Evolutionary conservation across 345 rosid genomes (phyloP), one percentile per base, ranked within the genome.

Genomic region (Rhizophora mangle): DNA sequence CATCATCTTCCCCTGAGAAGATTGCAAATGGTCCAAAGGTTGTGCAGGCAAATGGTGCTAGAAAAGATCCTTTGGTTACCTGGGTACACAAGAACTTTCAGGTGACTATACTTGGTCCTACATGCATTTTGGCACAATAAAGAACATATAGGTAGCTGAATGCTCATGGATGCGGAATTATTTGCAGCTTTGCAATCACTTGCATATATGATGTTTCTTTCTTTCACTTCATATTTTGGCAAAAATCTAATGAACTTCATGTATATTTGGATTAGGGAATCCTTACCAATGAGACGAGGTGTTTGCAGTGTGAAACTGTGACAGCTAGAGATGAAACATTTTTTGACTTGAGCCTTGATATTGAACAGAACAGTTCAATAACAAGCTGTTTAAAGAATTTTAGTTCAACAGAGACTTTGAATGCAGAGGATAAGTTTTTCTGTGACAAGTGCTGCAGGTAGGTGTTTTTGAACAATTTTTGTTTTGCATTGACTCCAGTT

Each of bases 401-500:
- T 77, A 96, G 99, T 81, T 96, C 99, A 55, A 96, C 99, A 15
- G 99, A 96, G 84, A 96, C 99, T n/a, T 82, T 96, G 80, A 94
- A 96, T 68, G 97, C 98, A 1, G 98, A 96, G 77, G 99, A 96
- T 80, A 92, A 96, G 75, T 96, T 96, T 77, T 96, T 96, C 85
- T 90, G 99, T 82, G 99, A 96, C 88, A 92, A 96, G 75, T 96
- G 99, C 90, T 89, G 99, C 97, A 92, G 98, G 99, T 92, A 71
- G 30, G 72, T 65, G 52, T 55, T 75, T 61, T 74, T 47, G 21
- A 22, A 24, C 6, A 20, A 27, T 63, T 34, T 6, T 31, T 53
- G 3, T 65, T 52, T 56, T 71, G 29, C 60, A 52, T 46, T 32
- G 49, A 62, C 53, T 67, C 26, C 52, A 49, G 54, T 63, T 37